Base-by-base conservation (phyloP, 192 early-diverging fungal genomes). In the Polychytrium aggregatum region DNA sequence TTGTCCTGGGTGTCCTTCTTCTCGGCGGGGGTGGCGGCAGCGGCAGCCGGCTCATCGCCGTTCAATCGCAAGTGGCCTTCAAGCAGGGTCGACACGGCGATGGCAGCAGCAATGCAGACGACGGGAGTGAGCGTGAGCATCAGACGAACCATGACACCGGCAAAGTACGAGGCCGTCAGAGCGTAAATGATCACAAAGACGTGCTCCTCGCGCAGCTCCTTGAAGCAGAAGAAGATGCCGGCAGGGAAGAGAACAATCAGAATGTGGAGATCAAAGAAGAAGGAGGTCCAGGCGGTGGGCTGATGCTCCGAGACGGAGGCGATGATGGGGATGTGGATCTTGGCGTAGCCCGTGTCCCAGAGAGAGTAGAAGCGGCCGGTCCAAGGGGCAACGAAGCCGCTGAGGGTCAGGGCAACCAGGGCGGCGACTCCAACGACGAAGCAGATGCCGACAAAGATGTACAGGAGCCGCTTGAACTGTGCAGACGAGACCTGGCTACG, bases 291-390 rank as follows among this genome's bases (percentile, higher is more conserved):
- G 0, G 97, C 80, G 3, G 97, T 98, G 20, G 97, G 97, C 64
- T 98, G 97, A 70, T 99, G 97, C 66, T 99, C 97, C 5, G 95
- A 98, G 28, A 99, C 97, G 18, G 97, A 99, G 0, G 97, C 97
- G 61, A 99, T 99, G 55, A 99, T 98, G 0, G 97, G 97, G 65
- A 99, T 99, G 57, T 98, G 82, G 44, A 86, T 91, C 72, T 98
- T 98, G 44, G 97, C 97, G 54, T 99, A 99, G n/a, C 88, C 90
- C 8, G 97, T 99, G 67, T 99, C 97, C 82, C 90, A 99, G 20
- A 99, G 82, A 20, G 97, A 99, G 69, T 99, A 99, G 70, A 96
- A 99, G 21, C 97, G 87, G 2, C 97, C 97, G 11, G 93, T 97
- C 79, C 85, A 99, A 16, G 97, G 97, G 14, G 94, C 92, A 73